Base-by-base conservation (phyloP, 139 green algal genomes). In the Coelastrella sp. region DNA sequence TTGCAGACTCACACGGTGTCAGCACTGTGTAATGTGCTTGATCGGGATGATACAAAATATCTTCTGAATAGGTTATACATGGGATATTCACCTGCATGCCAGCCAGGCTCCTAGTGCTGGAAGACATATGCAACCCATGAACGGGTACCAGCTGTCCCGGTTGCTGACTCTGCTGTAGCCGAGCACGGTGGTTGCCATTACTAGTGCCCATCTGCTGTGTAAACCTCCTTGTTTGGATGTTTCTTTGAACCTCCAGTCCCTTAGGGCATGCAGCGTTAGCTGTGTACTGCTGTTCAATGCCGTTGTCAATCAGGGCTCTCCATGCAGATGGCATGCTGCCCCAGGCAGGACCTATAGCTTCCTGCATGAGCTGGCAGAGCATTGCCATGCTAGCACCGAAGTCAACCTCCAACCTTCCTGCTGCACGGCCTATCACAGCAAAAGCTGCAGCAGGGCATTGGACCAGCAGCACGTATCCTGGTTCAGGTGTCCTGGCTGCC, bases 51-150 rank as follows among this genome's bases (percentile, higher is more conserved):
- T 8, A n/a, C 8, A 7, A 15, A 25, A 5, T 64, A n/a, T 9
- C 21, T 5, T 64, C 11, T 3, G 30, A 9, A 27, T 64, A 32
- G 4, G 27, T 5, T 64, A 9, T 64, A 5, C 7, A 40, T 38
- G 30, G 5, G 38, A 19, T 38, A 78, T n/a, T 3, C 23, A 84
- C 50, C 77, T 84, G 57, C 30, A 45, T 35, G 38, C 38, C 38
- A 30, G 77, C 77, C 43, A 84, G 37, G 38, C 77, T 84, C 32
- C 77, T 72, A 4, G 77, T 84, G 11, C 59, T 67, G 9, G 77
- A 84, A 23, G 77, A 50, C 77, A 72, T 41, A 38, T 72, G 59
- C 38, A 84, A 59, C 2, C 77, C 77, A 74, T 84, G 77, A 57
- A 73, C 59, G 21, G 77, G 57, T 35, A 84, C 6, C 34, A 84